Evolutionary conservation across 305 asterid species (phyloP), one percentile per base, ranked within the genome.

Genomic region (Rubia occidens): DNA sequence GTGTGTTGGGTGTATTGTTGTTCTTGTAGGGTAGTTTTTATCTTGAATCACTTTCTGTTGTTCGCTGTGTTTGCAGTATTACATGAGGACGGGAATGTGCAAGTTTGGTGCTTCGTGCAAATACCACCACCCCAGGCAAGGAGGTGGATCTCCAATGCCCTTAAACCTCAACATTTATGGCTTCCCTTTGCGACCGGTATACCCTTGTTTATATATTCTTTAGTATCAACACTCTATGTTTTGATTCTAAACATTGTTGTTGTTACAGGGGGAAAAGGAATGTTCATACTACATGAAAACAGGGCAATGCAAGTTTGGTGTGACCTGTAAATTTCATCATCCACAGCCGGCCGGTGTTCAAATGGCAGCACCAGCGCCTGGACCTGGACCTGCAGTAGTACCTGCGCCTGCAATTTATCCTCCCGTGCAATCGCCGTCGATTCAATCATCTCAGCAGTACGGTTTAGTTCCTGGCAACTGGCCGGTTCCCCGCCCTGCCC

Each of bases 21-120:
- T 32, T 61, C 20, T 42, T 21, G 68, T 2, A 40, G 8, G 26
- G 24, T 15, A 14, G 11, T 11, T 63, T 59, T 8, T 18, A 26
- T 74, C 56, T 60, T 40, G 70, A 37, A 29, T 55, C n/a, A 20
- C 45, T 63, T 53, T 54, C 49, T 40, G 49, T 69, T 64, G 44
- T 47, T 58, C 40, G 11, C 61, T 72, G 20, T 55, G 20, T 76
- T 77, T 83, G 79, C 77, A 91, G 97, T 86, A 89, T 83, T 89
- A 81, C 80, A 89, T 85, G 94, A 86, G 84, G 77, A 89, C 95
- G 42, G 95, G 97, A 72, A 84, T 73, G 83, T 95, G 99, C 78
- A 91, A 87, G 81, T 95, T 79, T 76, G 99, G 97, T 72, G 78
- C 85, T 70, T 87, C 97, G 76, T 95, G 99, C 94, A 95, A 95